Evolutionary conservation across 768 basidiomycete genomes (phyloP), one percentile per base, ranked within the genome.

Genomic region (Tricholoma sp.): DNA sequence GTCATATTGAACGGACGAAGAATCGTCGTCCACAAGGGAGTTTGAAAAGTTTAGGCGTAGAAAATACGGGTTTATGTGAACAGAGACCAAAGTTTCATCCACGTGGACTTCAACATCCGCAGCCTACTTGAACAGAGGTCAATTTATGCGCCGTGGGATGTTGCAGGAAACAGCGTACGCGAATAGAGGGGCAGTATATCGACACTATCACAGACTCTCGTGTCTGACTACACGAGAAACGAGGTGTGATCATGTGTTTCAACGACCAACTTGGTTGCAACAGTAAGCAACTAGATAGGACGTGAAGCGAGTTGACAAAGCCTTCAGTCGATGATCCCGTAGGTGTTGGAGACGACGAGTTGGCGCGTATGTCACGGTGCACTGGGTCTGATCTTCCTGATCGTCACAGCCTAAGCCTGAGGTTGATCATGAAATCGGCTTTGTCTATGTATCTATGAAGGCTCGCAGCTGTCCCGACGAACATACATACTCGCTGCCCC

Each of bases 61-160:
- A 64, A 88, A 94, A 67, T 93, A 94, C 1, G 91, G 91, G 57
- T 88, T 89, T 67, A 92, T 81, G 64, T 93, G 84, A 39, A 91
- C 72, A 18, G 83, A 84, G 67, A 93, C 77, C 50, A 87, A 70
- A 24, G 81, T 81, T 54, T 82, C 82, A 65, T 90, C 86, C 56
- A 91, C 83, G 61, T 87, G 77, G 51, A 91, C 85, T 68, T 93
- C 91, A 31, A 85, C 82, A 61, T 93, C 91, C 41, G 86, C 82
- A 10, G 91, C 89, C 91, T 93, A 80, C 69, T 76, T 73, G 64
- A 49, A 59, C 55, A 63, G 57, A 41, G 45, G 32, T 57, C 49
- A 55, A 45, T 57, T 31, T 50, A 53, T 43, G 46, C 29, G 45
- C 39, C 7, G 14, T 18, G 27, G 4, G 5, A 29, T 3, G 47